A percentile compares a stretch with the other conserved stretches of the same genome.
Evolutionary conservation across 2,329 filamentous ascomycete genomes (phyloP).

Genomic region (Leptographium galeiforme): DNA sequence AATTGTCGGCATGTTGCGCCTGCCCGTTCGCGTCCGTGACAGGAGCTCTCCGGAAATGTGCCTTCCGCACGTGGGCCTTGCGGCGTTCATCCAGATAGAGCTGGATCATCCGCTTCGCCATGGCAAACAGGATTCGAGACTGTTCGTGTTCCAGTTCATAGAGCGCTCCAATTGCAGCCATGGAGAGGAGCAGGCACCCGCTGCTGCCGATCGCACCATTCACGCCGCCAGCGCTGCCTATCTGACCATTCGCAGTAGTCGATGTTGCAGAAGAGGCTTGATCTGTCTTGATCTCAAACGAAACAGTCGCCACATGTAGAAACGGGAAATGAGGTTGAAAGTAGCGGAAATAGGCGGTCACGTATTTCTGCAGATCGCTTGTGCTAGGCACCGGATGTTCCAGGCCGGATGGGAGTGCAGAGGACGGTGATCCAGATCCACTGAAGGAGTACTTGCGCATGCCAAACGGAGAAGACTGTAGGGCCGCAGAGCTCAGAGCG

Average conservation of each 20-base stretch:
- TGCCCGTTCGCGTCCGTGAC: conserved; percentile 21
- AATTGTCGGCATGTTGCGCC: conserved; percentile 17
- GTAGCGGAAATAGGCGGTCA: conserved; percentile 78
- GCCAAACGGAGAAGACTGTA: conserved; percentile 41
- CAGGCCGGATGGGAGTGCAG: conserved; percentile 35
- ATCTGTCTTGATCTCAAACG: conserved; percentile 57
- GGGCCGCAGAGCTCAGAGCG: conserved; percentile 30
- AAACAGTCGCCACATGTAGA: conserved; percentile 78
- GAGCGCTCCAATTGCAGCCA: conserved; percentile 60
- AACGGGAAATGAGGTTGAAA: conserved; percentile 96
- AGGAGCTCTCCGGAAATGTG: conserved; percentile 39
- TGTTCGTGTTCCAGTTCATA: conserved; percentile 74
- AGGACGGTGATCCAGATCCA: conserved; percentile 39
- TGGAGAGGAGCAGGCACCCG: conserved; percentile 74
- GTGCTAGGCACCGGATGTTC: conserved; percentile 58
- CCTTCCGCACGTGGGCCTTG: conserved; percentile 64
- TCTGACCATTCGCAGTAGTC: conserved; percentile 25
- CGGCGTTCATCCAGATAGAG: conserved; percentile 83
- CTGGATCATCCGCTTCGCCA: conserved; percentile 90
- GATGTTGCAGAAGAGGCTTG: conserved; percentile 16
- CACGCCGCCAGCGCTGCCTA: background rate
- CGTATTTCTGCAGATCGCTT: conserved; percentile 76
- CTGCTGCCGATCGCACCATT: conserved; percentile 48
- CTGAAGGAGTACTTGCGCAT: conserved; percentile 52
- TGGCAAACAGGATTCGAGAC: conserved; percentile 78